phyloP scores from a whole-genome alignment of 1,284 basidiomycete genomes.

The Ustilago curta region DNA sequence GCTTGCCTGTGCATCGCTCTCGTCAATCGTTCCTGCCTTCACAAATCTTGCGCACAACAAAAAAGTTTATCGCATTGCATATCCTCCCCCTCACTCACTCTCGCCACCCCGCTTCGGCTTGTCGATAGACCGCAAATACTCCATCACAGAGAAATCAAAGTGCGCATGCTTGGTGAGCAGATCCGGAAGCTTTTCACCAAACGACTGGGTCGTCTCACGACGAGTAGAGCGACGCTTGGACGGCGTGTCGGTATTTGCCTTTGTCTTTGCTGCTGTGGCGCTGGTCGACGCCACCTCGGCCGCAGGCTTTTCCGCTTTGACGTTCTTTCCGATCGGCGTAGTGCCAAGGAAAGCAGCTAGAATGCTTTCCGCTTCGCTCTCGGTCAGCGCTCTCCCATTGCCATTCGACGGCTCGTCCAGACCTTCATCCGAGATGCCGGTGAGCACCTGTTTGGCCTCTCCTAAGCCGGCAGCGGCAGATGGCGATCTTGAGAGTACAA shows the following conservation, averaged over 20 bases:
- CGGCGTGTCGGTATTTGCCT: background rate
- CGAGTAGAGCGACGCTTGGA: slow-evolving; percentile 35
- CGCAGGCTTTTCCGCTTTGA: background rate
- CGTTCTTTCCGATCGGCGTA: slow-evolving; percentile 19
- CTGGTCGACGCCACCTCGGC: background rate
- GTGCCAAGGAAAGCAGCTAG: slow-evolving; percentile 39
- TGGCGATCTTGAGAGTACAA: slow-evolving; percentile 13
- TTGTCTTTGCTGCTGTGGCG: background rate
- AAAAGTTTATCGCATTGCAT: slow-evolving; percentile 1
- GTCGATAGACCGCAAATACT: slow-evolving; percentile 44
- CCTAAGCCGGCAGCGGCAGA: background rate
- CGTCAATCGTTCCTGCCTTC: too few species aligned
- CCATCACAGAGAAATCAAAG: slow-evolving; percentile 41
- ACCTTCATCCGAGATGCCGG: slow-evolving; percentile 11
- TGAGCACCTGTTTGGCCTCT: slow-evolving; percentile 11
- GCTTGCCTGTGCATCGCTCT: too few species aligned
- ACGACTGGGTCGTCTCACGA: slow-evolving; percentile 30
- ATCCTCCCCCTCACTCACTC: background rate
- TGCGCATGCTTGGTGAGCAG: slow-evolving; percentile 19
- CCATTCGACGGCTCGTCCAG: slow-evolving; percentile 2
- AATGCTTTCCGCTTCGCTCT: slow-evolving; percentile 42
- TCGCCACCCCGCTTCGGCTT: background rate
- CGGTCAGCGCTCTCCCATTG: slow-evolving; percentile 29
- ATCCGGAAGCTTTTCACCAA: slow-evolving; percentile 48
- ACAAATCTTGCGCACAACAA: too few species aligned